phyloP scores from a whole-genome alignment of 75 land plant genomes.

The Adiantum capillusveneris region DNA sequence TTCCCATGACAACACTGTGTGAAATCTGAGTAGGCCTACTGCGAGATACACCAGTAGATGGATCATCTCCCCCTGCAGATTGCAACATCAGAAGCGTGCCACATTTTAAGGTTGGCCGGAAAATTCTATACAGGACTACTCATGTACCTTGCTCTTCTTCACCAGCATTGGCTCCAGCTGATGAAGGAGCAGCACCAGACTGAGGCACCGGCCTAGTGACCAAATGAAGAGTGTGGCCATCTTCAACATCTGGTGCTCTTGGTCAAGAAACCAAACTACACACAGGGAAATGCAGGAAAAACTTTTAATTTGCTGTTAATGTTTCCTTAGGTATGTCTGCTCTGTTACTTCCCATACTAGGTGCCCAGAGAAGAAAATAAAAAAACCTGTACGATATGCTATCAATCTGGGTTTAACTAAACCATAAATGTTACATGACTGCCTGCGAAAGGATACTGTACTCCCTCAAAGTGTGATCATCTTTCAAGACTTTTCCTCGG shows the following conservation, averaged over 20 bases:
- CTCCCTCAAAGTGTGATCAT: constrained; percentile 79
- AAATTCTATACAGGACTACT: background rate
- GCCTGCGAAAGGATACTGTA: constrained; percentile 74
- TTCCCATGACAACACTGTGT: constrained; percentile 80
- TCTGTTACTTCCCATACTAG: too few species aligned
- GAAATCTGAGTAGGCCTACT: constrained; percentile 67
- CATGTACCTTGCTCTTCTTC: constrained; percentile 1
- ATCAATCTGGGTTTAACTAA: too few species aligned
- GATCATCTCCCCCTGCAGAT: constrained; percentile 21
- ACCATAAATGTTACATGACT: too few species aligned
- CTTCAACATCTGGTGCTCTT: constrained; percentile 78
- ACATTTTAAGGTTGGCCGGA: background rate
- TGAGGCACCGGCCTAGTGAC: constrained; percentile 70
- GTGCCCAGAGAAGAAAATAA: too few species aligned
- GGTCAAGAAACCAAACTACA: background rate
- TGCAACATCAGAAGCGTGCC: background rate
- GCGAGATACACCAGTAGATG: constrained; percentile 23
- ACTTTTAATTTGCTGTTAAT: too few species aligned
- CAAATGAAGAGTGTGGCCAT: constrained; percentile 96
- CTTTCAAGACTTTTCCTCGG: constrained; percentile 89
- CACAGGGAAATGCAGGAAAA: background rate
- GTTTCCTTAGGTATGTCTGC: background rate
- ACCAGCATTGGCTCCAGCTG: background rate
- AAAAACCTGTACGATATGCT: too few species aligned
- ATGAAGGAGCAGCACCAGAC: constrained; percentile 21